Base-by-base conservation (phyloP, 306 rosid genomes). In the Vigna reflexopilosa region DNA sequence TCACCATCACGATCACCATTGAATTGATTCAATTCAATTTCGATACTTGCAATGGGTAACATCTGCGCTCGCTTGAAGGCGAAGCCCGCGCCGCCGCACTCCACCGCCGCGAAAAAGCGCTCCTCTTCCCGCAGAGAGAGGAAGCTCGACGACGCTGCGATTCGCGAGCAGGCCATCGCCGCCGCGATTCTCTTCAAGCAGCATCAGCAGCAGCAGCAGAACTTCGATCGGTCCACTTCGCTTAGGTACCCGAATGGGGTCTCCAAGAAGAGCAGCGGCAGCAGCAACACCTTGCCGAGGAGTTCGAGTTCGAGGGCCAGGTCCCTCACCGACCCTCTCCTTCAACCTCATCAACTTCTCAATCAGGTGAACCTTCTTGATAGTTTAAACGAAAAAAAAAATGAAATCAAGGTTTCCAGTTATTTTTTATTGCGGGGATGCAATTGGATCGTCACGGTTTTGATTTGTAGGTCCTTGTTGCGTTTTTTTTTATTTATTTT, bases 301-400 rank as follows among this genome's bases (percentile, higher is more conserved):
- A 93, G 98, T 85, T 93, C 98, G 0, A 96, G 99, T 65, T 85
- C 98, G 3, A 92, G 99, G 7, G 85, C 99, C 5, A 87, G 99
- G 66, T 91, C 99, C 0, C 91, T 93, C 49, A 80, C 98, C 38
- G 99, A 96, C 61, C 94, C 99, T 73, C 84, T 96, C 59, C 91
- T 96, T 3, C 98, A 88, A 69, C 98, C 99, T 28, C 99, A 96
- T 24, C 99, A 93, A 75, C 97, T 96, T 47, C 87, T 87, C 74
- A 86, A 86, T 71, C 91, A 90, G 99, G 98, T 82, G 28, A 45
- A 45, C 5, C 5, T 75, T 44, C 3, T 45, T 9, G 0, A 30
- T 16, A 11, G 7, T 0, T 12, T 1, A 13, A 16, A 50, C 3
- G 50, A 45, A 45, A 45, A 45, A 44, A 11, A 45, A 42, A 42